Evolutionary conservation across 768 basidiomycete species (phyloP), one percentile per base, ranked within the genome.

Genomic region (Holtermanniella nyarrowii): DNA sequence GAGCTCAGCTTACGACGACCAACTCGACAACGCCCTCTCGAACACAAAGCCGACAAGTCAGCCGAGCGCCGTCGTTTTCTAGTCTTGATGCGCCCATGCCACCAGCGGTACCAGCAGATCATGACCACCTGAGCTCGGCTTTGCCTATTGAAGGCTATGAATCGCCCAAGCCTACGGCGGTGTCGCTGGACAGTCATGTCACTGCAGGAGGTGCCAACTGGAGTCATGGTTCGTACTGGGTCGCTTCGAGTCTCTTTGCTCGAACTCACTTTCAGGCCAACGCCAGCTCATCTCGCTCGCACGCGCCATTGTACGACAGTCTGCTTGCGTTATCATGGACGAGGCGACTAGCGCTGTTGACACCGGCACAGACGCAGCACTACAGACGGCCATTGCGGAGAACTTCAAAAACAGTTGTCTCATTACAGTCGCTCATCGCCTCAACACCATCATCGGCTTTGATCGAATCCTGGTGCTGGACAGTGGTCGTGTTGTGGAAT

Each of bases 281-380:
- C 78, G 88, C 21, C 85, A 83, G 10, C 74, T 93, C 26, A 85
- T 93, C 18, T 87, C 86, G 2, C 77, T 93, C 25, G 91, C 91
- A 14, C 77, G 91, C 25, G 91, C 90, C 0, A 72, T 95, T 22
- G 89, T 93, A 25, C 86, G 89, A 60, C 79, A 89, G 64, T 78
- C 84, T 11, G 83, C 61, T 44, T 60, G 70, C 20, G 55, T 73
- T 11, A 37, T 68, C 48, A 66, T 67, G 61, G 70, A 72, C 43
- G 70, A 72, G 54, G 68, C 69, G 14, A 71, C 65, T 3, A 64
- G 69, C 20, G 62, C 60, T 7, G 65, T 73, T 11, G 72, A 73
- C 46, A 70, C 71, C 44, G 64, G 62, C 3, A 73, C 72, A 1
- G 72, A 73, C 45, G 61, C 64, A 37, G 56, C 63, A 22, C 64